These are phyloP conservation scores for Suillus hirtellus DNA, from an alignment of 768 basidiomycete species.

Conservation along the genomic window DNA sequence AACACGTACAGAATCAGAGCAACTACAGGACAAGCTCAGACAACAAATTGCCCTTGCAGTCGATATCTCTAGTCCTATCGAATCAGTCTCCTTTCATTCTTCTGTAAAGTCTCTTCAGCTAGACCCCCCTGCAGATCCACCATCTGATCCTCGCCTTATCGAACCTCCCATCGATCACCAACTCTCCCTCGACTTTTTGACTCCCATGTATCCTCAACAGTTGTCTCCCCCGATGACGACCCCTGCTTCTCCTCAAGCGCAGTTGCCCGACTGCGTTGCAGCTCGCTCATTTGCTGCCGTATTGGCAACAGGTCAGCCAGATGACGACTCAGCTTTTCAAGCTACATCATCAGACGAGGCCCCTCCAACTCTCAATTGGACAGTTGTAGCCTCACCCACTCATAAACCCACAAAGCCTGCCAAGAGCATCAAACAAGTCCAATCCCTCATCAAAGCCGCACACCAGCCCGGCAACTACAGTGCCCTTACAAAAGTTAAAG, in stretches of 20 bases:
- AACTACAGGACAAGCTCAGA: conserved; percentile 29
- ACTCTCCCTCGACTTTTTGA: conserved; percentile 19
- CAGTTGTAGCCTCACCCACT: conserved; percentile 16
- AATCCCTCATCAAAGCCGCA: conserved; percentile 43
- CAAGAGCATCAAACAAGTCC: conserved; percentile 41
- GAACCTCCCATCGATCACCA: conserved; percentile 17
- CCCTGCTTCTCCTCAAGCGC: conserved; percentile 35
- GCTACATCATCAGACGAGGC: conserved; percentile 25
- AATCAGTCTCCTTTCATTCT: conserved; percentile 10
- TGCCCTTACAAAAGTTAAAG: conserved; percentile 43
- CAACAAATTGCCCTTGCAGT: conserved; percentile 4
- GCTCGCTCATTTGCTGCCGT: conserved; percentile 36
- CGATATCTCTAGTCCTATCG: conserved; percentile 13
- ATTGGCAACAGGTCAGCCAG: conserved; percentile 30
- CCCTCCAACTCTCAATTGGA: conserved; percentile 25
- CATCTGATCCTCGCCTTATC: conserved; percentile 11
- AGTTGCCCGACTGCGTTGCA: conserved; percentile 35
- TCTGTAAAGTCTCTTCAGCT: conserved; percentile 11
- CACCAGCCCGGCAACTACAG: conserved; percentile 44
- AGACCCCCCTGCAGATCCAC: conserved; percentile 13
- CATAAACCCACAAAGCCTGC: conserved; percentile 27
- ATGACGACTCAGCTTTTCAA: conserved; percentile 27
- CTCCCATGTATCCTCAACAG: conserved; percentile 25
- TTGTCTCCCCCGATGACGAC: conserved; percentile 28
- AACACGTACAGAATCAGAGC: conserved; percentile 34